phyloP scores from a whole-genome alignment of 805 yeast genomes.

The Starmerella potacharoeniae region DNA sequence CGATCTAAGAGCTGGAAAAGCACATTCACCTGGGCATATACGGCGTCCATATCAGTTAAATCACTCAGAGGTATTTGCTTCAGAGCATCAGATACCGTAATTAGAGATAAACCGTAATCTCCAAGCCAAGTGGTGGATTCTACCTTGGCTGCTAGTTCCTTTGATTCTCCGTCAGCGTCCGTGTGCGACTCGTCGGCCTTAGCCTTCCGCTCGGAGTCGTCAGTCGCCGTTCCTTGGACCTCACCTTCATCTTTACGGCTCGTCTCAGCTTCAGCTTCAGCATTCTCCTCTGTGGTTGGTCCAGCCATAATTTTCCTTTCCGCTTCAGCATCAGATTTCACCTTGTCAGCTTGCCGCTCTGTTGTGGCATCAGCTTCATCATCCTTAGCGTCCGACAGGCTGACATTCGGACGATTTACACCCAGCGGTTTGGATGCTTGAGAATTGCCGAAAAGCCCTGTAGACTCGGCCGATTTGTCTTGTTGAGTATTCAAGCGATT shows the following conservation, averaged over 20 bases:
- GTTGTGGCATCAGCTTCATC: background rate
- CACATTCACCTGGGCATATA: conserved; percentile 16
- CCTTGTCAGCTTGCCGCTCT: background rate
- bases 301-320: background rate
- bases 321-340: background rate
- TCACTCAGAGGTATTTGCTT: background rate
- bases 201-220: conserved; percentile 2
- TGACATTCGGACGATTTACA: no score
- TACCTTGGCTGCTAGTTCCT: background rate
- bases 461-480: no score
- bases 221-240: background rate
- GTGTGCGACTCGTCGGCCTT: background rate
- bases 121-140: conserved; percentile 1
- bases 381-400: no score
- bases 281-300: conserved; percentile 1
- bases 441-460: no score
- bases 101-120: background rate
- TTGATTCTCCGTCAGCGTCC: conserved; percentile 1
- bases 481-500: no score
- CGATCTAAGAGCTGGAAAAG: conserved; percentile 20
- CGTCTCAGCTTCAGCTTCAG: background rate
- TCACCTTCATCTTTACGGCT: background rate
- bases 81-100: background rate
- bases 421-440: no score
- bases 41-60: conserved; percentile 12